phyloP scores from a whole-genome alignment of 495 filamentous ascomycete species.

The Ascodesmis nigricans region DNA sequence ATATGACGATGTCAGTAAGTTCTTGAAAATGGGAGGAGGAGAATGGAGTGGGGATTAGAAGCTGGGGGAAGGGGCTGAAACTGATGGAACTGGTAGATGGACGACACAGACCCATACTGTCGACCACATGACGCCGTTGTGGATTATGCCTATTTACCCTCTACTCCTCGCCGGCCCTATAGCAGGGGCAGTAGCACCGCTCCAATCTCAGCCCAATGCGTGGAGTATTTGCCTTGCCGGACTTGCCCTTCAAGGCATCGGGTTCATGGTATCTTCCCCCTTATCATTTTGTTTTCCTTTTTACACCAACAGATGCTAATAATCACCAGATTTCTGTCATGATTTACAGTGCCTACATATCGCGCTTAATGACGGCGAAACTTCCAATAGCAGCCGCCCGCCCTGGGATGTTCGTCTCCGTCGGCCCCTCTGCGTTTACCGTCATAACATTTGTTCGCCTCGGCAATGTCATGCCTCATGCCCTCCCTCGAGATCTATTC shows the following conservation, averaged over 20 bases:
- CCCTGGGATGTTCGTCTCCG: conserved; percentile 4
- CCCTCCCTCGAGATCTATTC: no score
- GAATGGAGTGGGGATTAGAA: no score
- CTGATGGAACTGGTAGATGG: conserved; percentile 1
- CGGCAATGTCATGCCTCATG: no score
- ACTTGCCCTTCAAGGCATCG: conserved; percentile 2
- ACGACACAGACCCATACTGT: conserved; percentile 2
- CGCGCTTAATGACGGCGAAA: conserved; percentile 2
- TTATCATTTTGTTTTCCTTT: no score
- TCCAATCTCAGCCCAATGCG: neutral
- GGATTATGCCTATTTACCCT: conserved; percentile 4
- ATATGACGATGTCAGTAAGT: conserved; percentile 2
- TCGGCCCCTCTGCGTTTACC: conserved; percentile 3
- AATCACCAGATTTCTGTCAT: conserved; percentile 1
- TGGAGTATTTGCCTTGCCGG: neutral
- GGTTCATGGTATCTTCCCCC: conserved; percentile 1
- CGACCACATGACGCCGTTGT: conserved; percentile 2
- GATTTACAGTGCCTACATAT: conserved; percentile 4
- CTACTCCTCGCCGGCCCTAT: conserved; percentile 1
- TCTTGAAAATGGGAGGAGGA: no score
- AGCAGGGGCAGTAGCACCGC: neutral
- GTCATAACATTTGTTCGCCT: no score
- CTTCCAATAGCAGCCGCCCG: conserved; percentile 1
- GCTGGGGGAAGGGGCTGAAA: no score
- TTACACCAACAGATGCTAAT: no score